phyloP scores from a whole-genome alignment of 352 stramenopile species.

The Bremia lactucae region DNA sequence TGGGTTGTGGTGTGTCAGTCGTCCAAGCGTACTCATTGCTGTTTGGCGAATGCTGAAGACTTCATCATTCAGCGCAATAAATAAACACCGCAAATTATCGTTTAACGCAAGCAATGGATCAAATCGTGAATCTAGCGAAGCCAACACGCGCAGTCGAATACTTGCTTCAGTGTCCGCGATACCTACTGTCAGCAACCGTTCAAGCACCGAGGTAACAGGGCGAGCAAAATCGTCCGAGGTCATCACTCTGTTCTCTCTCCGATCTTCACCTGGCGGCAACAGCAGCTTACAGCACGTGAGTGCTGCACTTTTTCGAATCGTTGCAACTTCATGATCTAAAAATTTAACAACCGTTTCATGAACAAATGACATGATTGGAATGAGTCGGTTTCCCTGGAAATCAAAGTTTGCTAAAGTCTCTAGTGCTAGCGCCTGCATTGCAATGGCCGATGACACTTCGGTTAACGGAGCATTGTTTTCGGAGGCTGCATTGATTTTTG shows the following conservation, averaged over 20 bases:
- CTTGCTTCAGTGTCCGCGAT: constrained; percentile 82
- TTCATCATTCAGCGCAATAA: constrained; percentile 83
- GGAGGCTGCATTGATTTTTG: constrained; percentile 33
- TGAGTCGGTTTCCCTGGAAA: constrained; percentile 75
- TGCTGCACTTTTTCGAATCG: constrained; percentile 78
- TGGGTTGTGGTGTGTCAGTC: constrained; percentile 79
- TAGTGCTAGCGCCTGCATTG: constrained; percentile 74
- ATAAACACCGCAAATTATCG: constrained; percentile 76
- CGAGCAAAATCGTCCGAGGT: constrained; percentile 64
- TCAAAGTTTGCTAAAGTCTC: constrained; percentile 83
- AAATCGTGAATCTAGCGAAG: constrained; percentile 72
- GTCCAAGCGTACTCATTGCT: constrained; percentile 79
- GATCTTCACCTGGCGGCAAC: constrained; percentile 56
- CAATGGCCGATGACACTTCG: constrained; percentile 39
- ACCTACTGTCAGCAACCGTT: constrained; percentile 71
- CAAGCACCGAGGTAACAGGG: constrained; percentile 62
- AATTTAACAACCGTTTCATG: constrained; percentile 84
- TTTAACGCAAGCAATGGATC: constrained; percentile 71
- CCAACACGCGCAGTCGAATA: constrained; percentile 72
- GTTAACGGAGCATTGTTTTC: constrained; percentile 29
- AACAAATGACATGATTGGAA: constrained; percentile 84
- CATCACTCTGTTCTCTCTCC: constrained; percentile 25
- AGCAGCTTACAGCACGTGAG: constrained; percentile 83
- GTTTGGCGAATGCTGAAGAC: constrained; percentile 83
- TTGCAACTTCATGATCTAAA: constrained; percentile 74